Evolutionary conservation across 352 stramenopile genomes (phyloP), one percentile per base, ranked within the genome.

Genomic region (Poterioochromonas sp.): DNA sequence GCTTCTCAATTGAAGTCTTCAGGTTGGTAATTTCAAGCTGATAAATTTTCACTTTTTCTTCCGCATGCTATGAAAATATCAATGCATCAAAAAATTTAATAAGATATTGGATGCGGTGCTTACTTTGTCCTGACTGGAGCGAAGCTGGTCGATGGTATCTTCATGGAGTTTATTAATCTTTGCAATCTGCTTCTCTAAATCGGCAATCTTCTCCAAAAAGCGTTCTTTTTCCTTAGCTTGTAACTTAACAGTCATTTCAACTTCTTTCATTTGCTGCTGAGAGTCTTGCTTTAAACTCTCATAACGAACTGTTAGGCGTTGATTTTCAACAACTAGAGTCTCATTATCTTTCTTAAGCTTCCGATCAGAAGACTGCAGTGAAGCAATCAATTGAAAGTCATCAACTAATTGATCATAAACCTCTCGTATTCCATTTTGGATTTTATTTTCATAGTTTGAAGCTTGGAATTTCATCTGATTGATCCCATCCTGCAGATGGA

Each of bases 161-260:
- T 68, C 58, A 0, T 1, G 47, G 0, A 18, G 20, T 0, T 29
- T 78, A 40, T 22, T 35, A 29, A 83, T 43, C 70, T 83, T 68
- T 54, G 68, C 60, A 32, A 76, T 83, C 54, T 83, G 76, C 0
- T 73, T 65, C 35, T 83, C 79, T 20, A 83, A 51, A 12, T 63
- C 73, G 22, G 34, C 63, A 73, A 83, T 37, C 34, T 37, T 65
- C 37, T 69, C 53, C 20, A 32, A n/a, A 15, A 58, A 58, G 12
- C 15, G 15, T 26, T 58, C 47, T 15, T 58, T 58, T 58, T 58
- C 47, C 47, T 58, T 58, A 15, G 15, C 47, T 26, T 15, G 12
- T 26, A 58, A 58, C 47, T 26, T 15, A 15, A 26, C 58, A 32
- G 5, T 68, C 58, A 8, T 68, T 18, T 35, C 15, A 11, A 68